These are phyloP conservation scores for Mycena floridula DNA, from an alignment of 768 basidiomycete genomes.

Conservation along the genomic window DNA sequence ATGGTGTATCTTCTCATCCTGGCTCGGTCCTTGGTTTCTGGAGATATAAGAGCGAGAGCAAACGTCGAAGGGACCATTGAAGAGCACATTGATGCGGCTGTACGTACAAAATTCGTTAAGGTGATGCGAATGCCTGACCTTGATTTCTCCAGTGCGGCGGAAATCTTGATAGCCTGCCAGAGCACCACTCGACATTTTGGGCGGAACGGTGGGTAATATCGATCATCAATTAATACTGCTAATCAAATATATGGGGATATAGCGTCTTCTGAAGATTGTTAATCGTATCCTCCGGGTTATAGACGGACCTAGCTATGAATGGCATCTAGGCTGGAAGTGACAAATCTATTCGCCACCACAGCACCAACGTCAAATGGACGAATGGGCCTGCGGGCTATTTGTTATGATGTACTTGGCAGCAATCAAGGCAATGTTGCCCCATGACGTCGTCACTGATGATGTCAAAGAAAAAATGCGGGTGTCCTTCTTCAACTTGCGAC, in stretches of 20 bases:
- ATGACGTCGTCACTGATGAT: not conserved
- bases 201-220: too few relatives aligned
- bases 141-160: too few relatives aligned
- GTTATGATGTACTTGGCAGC: not conserved
- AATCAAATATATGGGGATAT: too few relatives aligned
- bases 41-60: too few relatives aligned
- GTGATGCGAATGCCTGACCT: too few relatives aligned
- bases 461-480: not conserved
- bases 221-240: too few relatives aligned
- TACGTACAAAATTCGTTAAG: too few relatives aligned
- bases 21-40: not conserved
- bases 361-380: not conserved
- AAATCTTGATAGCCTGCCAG: too few relatives aligned
- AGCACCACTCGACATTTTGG: too few relatives aligned
- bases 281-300: not conserved
- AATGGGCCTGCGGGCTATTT: not conserved
- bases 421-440: not conserved
- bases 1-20: not conserved
- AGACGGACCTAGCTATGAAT: not conserved
- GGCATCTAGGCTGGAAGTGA: not conserved
- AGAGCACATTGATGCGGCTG: too few relatives aligned
- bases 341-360: not conserved
- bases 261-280: not conserved
- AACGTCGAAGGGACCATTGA: too few relatives aligned
- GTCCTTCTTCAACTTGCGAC: not conserved